Evolutionary conservation across 306 rosid genomes (phyloP).

Genomic region (Fagus sylvatica): DNA sequence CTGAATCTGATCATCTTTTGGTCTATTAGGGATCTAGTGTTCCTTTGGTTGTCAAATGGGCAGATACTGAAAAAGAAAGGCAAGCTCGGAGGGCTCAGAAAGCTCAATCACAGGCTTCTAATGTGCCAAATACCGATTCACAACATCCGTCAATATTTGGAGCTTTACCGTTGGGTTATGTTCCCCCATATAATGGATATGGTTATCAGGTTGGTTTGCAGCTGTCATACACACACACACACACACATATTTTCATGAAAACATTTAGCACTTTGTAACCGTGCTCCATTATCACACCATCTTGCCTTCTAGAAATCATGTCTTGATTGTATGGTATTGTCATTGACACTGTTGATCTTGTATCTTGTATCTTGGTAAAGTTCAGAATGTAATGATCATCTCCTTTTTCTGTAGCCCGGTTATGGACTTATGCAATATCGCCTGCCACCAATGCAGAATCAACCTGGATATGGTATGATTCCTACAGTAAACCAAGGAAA

Average conservation of each 20-base stretch:
- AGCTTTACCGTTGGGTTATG: conserved; percentile 87
- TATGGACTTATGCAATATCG: conserved; percentile 92
- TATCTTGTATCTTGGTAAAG: conserved; percentile 16
- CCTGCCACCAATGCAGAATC: conserved; percentile 86
- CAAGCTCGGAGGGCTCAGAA: conserved; percentile 97
- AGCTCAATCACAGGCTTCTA: conserved; percentile 85
- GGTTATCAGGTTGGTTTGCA: conserved; percentile 78
- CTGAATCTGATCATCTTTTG: conserved; percentile 31
- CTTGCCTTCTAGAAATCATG: conserved; percentile 10
- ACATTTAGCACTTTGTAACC: conserved; percentile 9
- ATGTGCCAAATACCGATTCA: conserved; percentile 57
- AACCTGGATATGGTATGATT: conserved; percentile 83
- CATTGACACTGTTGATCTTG: not conserved
- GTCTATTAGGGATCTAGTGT: conserved; percentile 81
- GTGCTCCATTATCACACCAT: conserved; percentile 6
- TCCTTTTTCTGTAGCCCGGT: conserved; percentile 61
- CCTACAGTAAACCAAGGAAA: conserved; percentile 85
- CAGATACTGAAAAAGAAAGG: conserved; percentile 98
- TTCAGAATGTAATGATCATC: conserved; percentile 22
- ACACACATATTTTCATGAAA: not conserved
- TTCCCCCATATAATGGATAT: conserved; percentile 89
- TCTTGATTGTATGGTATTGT: conserved; percentile 4
- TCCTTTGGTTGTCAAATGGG: conserved; percentile 99
- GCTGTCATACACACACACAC: not conserved
- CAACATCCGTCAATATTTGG: conserved; percentile 92